Evolutionary conservation across 768 basidiomycete species (phyloP).

Genomic region (Russula brevipes): DNA sequence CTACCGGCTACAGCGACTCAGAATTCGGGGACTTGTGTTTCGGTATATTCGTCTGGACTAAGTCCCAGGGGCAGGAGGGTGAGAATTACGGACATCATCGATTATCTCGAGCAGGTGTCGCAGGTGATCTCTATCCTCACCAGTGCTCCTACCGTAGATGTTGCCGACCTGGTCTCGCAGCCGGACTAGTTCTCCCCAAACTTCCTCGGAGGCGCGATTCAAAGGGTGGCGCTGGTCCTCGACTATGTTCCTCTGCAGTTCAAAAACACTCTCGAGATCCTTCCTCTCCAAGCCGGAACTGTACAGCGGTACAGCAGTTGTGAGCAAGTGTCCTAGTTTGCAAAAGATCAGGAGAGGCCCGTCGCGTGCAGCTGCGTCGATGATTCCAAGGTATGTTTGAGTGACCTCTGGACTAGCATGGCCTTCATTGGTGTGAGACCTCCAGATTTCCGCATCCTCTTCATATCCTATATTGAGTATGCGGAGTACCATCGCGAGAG

Average conservation of each 20-base stretch:
- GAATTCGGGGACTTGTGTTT: no score
- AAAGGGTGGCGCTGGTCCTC: neutral
- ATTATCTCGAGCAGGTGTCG: neutral
- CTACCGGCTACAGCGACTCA: neutral
- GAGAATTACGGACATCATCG: neutral
- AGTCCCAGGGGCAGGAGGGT: no score
- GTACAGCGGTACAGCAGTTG: neutral
- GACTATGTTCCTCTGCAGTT: constrained; percentile 1
- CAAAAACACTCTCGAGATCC: constrained; percentile 1
- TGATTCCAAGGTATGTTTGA: neutral
- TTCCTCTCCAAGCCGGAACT: neutral
- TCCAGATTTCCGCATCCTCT: neutral
- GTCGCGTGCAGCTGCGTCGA: neutral
- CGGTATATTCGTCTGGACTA: no score
- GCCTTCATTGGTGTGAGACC: neutral
- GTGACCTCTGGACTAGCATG: neutral
- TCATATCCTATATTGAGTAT: neutral
- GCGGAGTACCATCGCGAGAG: constrained; percentile 4
- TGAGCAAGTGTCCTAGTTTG: neutral
- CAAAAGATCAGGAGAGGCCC: constrained; percentile 14
- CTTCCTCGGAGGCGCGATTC: neutral
- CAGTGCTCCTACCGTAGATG: neutral
- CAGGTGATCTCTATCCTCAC: neutral
- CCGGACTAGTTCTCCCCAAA: constrained; percentile 1
- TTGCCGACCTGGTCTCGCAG: neutral